Percentiles rank a stretch among this genome's conserved stretches.
Evolutionary conservation across 2,329 filamentous ascomycete species (phyloP).

Genomic region (Penicillium sp.): DNA sequence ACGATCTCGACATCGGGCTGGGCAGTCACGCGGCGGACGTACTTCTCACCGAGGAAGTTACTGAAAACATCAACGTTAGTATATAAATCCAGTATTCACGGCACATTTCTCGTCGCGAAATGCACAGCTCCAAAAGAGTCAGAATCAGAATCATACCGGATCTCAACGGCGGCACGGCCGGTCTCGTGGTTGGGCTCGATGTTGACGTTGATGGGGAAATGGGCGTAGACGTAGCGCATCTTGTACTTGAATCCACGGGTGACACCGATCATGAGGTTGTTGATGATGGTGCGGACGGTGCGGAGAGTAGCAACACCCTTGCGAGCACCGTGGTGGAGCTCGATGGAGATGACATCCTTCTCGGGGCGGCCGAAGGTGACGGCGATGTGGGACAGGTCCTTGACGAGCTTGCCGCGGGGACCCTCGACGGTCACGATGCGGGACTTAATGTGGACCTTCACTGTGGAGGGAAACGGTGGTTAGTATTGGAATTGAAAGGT

Average conservation of each 20-base stretch:
- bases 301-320: slow-evolving; percentile 98
- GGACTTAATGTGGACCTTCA: slow-evolving; percentile 98
- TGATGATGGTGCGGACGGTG: slow-evolving; percentile 96
- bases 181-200: slow-evolving; percentile 94
- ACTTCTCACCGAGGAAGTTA: slow-evolving; percentile 99
- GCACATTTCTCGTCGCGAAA: background rate
- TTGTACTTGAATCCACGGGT: slow-evolving; percentile 99
- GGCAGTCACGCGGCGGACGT: slow-evolving; percentile 89
- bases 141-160: slow-evolving; percentile 66
- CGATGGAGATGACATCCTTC: slow-evolving; percentile 88
- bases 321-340: slow-evolving; percentile 97
- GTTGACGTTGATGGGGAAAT: slow-evolving; percentile 99
- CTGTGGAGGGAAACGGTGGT: slow-evolving; percentile 54
- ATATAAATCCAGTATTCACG: background rate
- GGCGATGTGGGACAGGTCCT: slow-evolving; percentile 94
- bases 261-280: slow-evolving; percentile 97
- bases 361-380: slow-evolving; percentile 91
- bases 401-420: slow-evolving; percentile 93
- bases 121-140: slow-evolving; percentile 15
- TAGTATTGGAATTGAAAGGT: slow-evolving; percentile 21
- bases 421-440: slow-evolving; percentile 96
- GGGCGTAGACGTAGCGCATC: slow-evolving; percentile 99
- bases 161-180: slow-evolving; percentile 87
- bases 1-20: slow-evolving; percentile 86
- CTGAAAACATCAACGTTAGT: slow-evolving; percentile 46